Evolutionary conservation across 176 grass and related monocot species (phyloP), one percentile per base, ranked within the genome.

Genomic region (Pontederia paniculata): DNA sequence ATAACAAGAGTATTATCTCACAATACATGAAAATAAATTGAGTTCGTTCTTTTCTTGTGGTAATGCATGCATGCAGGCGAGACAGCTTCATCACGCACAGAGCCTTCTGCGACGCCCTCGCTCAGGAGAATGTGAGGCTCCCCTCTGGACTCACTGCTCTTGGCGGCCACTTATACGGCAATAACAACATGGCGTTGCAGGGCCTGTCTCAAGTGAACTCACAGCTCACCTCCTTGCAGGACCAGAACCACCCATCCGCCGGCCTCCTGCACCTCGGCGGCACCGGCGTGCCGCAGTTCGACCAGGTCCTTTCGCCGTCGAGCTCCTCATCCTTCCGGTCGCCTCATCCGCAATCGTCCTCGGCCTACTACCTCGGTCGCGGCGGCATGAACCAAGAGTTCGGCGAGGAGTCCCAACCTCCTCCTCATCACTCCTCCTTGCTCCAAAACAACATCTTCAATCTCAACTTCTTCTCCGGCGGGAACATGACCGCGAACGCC

Each of bases 21-120:
- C 28, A 37, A 1, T 48, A 12, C 45, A 14, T 12, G 15, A 10
- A 12, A 10, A 48, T 48, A 17, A 5, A 50, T 16, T 17, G n/a
- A 50, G 12, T 50, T 50, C 15, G 12, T 50, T 13, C 9, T 16
- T 16, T 13, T 50, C 48, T 50, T 50, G 48, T 50, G 4, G 48
- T 50, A 17, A 50, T 50, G 13, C 48, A 50, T 50, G 13, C 48
- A 61, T 83, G 69, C 83, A 97, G 91, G 86, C 84, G 91, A 50
- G 91, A 97, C 72, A 97, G 91, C 77, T 97, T 97, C 80, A 90
- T 90, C 82, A 97, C 91, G 6, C 91, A 97, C 74, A 58, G 91
- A 53, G 91, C 91, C 13, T 97, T 97, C 81, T 97, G 91, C 23
- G 86, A 97, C 22, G 91, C 91, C 7, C 72, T 97, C 2, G 77